These are phyloP conservation scores for Mycothermus thermophilus DNA, from an alignment of 495 filamentous ascomycete species.

Conservation along the genomic window DNA sequence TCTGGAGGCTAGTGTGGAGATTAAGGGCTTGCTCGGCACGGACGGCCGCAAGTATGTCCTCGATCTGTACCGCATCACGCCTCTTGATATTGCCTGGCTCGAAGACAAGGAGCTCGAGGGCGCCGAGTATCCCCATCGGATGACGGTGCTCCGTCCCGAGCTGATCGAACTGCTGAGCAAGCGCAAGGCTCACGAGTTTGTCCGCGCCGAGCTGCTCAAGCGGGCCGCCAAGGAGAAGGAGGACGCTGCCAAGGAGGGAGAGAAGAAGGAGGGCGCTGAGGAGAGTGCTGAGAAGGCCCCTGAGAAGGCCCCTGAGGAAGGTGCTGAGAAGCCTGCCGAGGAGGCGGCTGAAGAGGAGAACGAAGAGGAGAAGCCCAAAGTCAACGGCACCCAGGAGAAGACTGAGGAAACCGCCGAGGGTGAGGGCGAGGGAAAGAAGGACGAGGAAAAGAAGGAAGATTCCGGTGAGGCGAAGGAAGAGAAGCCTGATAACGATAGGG, in stretches of 20 bases:
- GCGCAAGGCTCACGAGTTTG: slow-evolving; percentile 73
- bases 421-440: slow-evolving; percentile 20
- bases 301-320: slow-evolving; percentile 20
- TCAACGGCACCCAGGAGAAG: slow-evolving; percentile 11
- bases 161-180: slow-evolving; percentile 74
- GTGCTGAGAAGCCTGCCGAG: slow-evolving; percentile 18
- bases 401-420: slow-evolving; percentile 6
- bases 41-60: slow-evolving; percentile 95
- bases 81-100: slow-evolving; percentile 80
- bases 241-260: slow-evolving; percentile 14
- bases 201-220: slow-evolving; percentile 57
- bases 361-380: slow-evolving; percentile 18
- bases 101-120: slow-evolving; percentile 45
- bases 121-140: slow-evolving; percentile 74
- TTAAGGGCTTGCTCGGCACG: slow-evolving; percentile 93
- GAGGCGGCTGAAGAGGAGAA: slow-evolving; percentile 16
- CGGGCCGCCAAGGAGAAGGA: slow-evolving; percentile 26
- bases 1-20: slow-evolving; percentile 91
- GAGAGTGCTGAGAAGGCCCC: slow-evolving; percentile 18
- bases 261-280: slow-evolving; percentile 14
- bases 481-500: slow-evolving; percentile 31
- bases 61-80: slow-evolving; percentile 88
- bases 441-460: slow-evolving; percentile 19
- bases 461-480: no score
- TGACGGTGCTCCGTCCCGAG: slow-evolving; percentile 84